Percentiles rank a stretch among this genome's conserved stretches.
Conservation (phyloP, 768 basidiomycete species). For the Boletus sensibilis region DNA sequence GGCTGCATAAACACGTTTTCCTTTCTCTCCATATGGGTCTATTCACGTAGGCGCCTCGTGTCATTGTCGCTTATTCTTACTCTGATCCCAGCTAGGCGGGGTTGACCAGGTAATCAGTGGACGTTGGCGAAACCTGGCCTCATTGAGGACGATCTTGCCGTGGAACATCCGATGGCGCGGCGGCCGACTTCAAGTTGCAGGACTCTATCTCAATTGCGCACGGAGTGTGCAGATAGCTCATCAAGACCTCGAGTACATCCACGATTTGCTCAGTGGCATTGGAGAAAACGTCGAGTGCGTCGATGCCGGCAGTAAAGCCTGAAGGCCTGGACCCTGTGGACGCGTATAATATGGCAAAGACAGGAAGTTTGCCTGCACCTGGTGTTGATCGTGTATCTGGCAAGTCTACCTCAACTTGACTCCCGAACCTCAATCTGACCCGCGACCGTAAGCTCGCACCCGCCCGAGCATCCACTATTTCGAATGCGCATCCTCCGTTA, state of each 20-base stretch:
- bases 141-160: no score
- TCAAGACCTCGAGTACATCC: conserved; percentile 20
- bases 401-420: conserved; percentile 13
- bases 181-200: background rate
- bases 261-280: background rate
- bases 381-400: background rate
- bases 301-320: background rate
- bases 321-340: no score
- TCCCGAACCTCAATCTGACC: conserved; percentile 7
- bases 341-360: conserved; percentile 11
- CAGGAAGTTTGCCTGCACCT: background rate
- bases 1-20: no score
- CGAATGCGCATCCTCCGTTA: background rate
- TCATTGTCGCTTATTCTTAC: no score
- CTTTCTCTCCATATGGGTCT: no score
- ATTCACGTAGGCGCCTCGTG: no score
- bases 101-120: no score
- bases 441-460: conserved; percentile 1
- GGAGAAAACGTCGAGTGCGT: background rate
- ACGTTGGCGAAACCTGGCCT: no score
- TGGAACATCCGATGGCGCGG: no score
- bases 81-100: no score
- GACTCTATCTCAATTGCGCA: background rate
- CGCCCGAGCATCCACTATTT: background rate
- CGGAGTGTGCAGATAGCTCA: background rate